A percentile compares a stretch with the other conserved stretches of the same genome.
phyloP scores from a whole-genome alignment of 2,329 filamentous ascomycete species.

The Fusarium austroafricanum region DNA sequence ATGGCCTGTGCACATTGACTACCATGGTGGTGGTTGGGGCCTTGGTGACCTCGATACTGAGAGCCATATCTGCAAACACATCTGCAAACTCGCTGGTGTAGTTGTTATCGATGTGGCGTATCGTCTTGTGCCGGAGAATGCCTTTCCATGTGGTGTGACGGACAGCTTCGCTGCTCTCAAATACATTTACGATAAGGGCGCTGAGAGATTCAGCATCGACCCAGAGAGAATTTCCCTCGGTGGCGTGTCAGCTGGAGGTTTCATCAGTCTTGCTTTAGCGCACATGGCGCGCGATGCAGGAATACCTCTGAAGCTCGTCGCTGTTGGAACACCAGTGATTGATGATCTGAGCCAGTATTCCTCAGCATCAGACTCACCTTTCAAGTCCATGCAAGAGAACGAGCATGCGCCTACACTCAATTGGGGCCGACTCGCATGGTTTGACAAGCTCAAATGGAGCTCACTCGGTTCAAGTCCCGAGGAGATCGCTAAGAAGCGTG shows the following conservation, averaged over 20 bases:
- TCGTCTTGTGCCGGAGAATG: slow-evolving; percentile 5
- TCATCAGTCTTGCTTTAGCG: slow-evolving; percentile 12
- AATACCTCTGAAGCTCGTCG: slow-evolving; percentile 8
- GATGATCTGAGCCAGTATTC: slow-evolving; percentile 8
- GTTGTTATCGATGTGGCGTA: slow-evolving; percentile 57
- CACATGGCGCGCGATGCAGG: slow-evolving; percentile 9
- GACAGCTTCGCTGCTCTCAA: slow-evolving; percentile 16
- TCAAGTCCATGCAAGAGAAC: neutral
- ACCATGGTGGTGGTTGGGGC: slow-evolving; percentile 63
- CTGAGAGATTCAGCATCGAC: slow-evolving; percentile 5
- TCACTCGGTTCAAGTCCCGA: neutral
- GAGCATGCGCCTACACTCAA: slow-evolving; percentile 18
- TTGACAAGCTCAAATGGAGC: slow-evolving; percentile 22
- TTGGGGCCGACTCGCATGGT: slow-evolving; percentile 8
- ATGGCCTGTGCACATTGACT: slow-evolving; percentile 62
- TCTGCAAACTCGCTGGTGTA: slow-evolving; percentile 57
- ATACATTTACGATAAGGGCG: slow-evolving; percentile 6
- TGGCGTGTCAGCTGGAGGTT: slow-evolving; percentile 7
- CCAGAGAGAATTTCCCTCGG: slow-evolving; percentile 1
- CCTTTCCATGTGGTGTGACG: slow-evolving; percentile 6
- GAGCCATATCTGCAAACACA: slow-evolving; percentile 60
- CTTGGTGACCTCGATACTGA: slow-evolving; percentile 63
- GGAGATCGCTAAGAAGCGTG: neutral
- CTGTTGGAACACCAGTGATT: slow-evolving; percentile 11
- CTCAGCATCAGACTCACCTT: slow-evolving; percentile 10